Evolutionary conservation across 352 stramenopile genomes (phyloP).

Genomic region (Phytopythium delawarense): DNA sequence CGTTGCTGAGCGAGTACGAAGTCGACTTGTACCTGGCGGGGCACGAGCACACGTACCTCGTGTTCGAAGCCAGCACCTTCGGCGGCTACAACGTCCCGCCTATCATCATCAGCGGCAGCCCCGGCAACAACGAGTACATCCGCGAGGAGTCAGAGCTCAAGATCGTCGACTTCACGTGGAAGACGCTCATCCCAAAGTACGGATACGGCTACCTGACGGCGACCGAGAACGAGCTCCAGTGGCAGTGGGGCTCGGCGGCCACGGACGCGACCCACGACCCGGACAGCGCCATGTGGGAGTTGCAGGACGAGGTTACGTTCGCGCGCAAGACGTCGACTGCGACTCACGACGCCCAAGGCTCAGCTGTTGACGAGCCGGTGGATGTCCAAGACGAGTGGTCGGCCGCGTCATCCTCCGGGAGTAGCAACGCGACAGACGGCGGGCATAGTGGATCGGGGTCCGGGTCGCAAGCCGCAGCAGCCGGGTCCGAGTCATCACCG

Average conservation of each 20-base stretch:
- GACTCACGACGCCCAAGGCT: constrained; percentile 24
- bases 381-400: constrained; percentile 25
- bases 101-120: constrained; percentile 68
- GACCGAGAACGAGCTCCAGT: constrained; percentile 44
- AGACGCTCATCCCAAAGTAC: constrained; percentile 68
- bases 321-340: constrained; percentile 24
- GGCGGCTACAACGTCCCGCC: constrained; percentile 48
- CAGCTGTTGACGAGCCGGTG: constrained; percentile 33
- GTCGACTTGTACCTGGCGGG: constrained; percentile 69
- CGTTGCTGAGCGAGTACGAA: constrained; percentile 66
- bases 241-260: constrained; percentile 55
- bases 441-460: background rate
- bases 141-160: constrained; percentile 36
- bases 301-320: constrained; percentile 47
- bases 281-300: constrained; percentile 37
- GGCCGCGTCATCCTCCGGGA: constrained; percentile 12
- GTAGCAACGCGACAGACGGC: background rate
- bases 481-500: background rate
- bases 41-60: constrained; percentile 71
- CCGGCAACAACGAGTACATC: constrained; percentile 79
- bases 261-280: constrained; percentile 37
- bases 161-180: constrained; percentile 52
- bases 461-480: background rate
- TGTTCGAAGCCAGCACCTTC: constrained; percentile 52
- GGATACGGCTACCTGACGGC: constrained; percentile 69